These are phyloP conservation scores for Cryptococcus maquisensis DNA, from an alignment of 1,284 basidiomycete species.

Conservation along the genomic window DNA sequence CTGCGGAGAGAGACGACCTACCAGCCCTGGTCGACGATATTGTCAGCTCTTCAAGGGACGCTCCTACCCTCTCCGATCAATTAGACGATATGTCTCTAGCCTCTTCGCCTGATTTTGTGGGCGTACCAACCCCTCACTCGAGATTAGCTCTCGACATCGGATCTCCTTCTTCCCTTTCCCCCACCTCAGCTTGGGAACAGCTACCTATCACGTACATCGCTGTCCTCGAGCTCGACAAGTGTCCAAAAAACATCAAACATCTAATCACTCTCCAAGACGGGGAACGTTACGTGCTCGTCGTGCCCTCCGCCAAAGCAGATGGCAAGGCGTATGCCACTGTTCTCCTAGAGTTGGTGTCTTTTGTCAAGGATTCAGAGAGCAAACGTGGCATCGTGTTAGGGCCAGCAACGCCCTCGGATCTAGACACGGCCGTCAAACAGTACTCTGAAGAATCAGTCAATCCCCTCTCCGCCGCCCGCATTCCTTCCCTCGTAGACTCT, in stretches of 20 bases:
- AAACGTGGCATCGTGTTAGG: neutral
- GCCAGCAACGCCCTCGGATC: neutral
- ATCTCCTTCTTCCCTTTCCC: slow-evolving; percentile 1
- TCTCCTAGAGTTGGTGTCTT: slow-evolving; percentile 10
- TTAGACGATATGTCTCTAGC: neutral
- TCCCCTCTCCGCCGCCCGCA: neutral
- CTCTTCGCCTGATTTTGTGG: slow-evolving; percentile 1
- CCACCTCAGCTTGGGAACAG: neutral
- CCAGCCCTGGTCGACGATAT: slow-evolving; percentile 27
- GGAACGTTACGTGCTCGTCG: slow-evolving; percentile 6
- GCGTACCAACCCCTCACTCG: slow-evolving; percentile 12
- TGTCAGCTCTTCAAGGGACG: slow-evolving; percentile 8
- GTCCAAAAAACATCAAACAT: slow-evolving; percentile 12
- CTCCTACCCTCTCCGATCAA: neutral
- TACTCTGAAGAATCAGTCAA: neutral
- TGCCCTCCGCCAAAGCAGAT: slow-evolving; percentile 24
- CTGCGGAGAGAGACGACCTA: slow-evolving; percentile 34
- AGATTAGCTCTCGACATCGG: slow-evolving; percentile 31
- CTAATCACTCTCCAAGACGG: neutral
- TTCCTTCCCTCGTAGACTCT: slow-evolving; percentile 2
- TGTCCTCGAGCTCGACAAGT: slow-evolving; percentile 29
- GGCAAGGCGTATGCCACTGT: slow-evolving; percentile 20
- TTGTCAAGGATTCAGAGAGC: slow-evolving; percentile 2
- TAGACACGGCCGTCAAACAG: slow-evolving; percentile 12
- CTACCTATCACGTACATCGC: slow-evolving; percentile 6